Base-by-base conservation (phyloP, 768 basidiomycete genomes). In the Pisolithus microcarpus region DNA sequence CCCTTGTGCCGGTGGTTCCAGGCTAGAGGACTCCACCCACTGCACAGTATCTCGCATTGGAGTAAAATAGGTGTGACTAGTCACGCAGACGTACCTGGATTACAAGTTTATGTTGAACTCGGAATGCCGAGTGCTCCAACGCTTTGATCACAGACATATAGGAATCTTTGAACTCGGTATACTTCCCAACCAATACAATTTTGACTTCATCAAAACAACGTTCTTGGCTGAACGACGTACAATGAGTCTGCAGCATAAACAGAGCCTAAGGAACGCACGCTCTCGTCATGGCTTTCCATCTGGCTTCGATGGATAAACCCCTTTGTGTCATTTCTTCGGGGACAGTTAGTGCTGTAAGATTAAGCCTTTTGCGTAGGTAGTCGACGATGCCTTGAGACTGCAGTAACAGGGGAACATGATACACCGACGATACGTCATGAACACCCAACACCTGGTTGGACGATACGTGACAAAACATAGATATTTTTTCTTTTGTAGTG, bases 71-170 rank as follows among this genome's bases (percentile, higher is more conserved):
- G 21, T 36, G 26, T 24, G 52, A 42, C 43, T 23, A 26, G 49
- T 49, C 21, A n/a, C 7, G 3, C 23, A 24, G 16, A 72, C 81
- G 42, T 57, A 89, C 94, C 58, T 91, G 80, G 38, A 98, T 75
- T 47, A 72, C 75, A 37, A 99, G 79, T 63, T 89, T 93, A 51
- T 90, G 74, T 51, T 83, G 87, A 49, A 95, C 88, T 39, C 91
- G 82, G 73, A 98, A 91, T 1, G 94, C 91, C 5, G 94, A 93
- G 68, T 99, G 95, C 69, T 99, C 95, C 34, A 99, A 75, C 19
- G 96, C 82, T 75, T 99, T 99, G 62, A 84, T 85, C 50, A 99
- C 95, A 26, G 89, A 92, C 91, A 97, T 98, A 67, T 99, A 99
- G 24, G 94, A 96, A 68, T 99, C 95, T 69, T 92, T 90, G 43